phyloP scores from a whole-genome alignment of 805 yeast genomes.

The Priceomyces melissophilus region DNA sequence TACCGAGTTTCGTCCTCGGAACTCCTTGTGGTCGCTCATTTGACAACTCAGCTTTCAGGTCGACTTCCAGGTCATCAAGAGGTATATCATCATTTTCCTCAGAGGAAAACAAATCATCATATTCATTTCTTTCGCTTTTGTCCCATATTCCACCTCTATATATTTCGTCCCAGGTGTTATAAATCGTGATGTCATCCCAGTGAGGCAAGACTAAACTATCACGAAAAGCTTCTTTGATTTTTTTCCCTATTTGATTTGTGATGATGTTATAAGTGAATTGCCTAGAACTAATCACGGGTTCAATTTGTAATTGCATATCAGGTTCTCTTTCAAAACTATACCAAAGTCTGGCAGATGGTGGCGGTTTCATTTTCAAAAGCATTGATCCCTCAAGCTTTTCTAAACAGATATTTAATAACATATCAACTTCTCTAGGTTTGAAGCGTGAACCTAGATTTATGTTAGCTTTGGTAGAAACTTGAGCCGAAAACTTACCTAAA shows the following conservation, averaged over 20 bases:
- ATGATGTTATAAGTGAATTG: constrained; percentile 74
- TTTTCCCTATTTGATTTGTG: constrained; percentile 74
- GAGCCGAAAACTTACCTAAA: constrained; percentile 70
- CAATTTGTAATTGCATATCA: constrained; percentile 65
- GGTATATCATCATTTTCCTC: not conserved
- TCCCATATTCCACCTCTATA: constrained; percentile 97
- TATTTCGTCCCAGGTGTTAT: constrained; percentile 59
- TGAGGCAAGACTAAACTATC: constrained; percentile 81
- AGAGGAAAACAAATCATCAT: not conserved
- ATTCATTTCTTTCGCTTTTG: constrained; percentile 21
- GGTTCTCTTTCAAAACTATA: constrained; percentile 84
- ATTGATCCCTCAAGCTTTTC: constrained; percentile 72
- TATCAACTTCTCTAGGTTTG: constrained; percentile 69
- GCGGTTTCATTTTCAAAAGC: constrained; percentile 70
- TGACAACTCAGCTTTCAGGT: constrained; percentile 9
- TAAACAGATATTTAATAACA: constrained; percentile 67
- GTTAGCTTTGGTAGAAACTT: constrained; percentile 76
- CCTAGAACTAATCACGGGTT: constrained; percentile 87
- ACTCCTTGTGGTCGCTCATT: not conserved
- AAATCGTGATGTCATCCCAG: constrained; percentile 84
- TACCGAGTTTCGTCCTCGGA: constrained; percentile 16
- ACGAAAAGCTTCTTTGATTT: constrained; percentile 71
- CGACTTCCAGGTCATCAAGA: constrained; percentile 7
- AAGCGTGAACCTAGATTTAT: constrained; percentile 74
- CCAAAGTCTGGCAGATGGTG: constrained; percentile 91